Conservation (phyloP, 2,329 filamentous ascomycete species). For the Chrysoporthe puriensis region DNA sequence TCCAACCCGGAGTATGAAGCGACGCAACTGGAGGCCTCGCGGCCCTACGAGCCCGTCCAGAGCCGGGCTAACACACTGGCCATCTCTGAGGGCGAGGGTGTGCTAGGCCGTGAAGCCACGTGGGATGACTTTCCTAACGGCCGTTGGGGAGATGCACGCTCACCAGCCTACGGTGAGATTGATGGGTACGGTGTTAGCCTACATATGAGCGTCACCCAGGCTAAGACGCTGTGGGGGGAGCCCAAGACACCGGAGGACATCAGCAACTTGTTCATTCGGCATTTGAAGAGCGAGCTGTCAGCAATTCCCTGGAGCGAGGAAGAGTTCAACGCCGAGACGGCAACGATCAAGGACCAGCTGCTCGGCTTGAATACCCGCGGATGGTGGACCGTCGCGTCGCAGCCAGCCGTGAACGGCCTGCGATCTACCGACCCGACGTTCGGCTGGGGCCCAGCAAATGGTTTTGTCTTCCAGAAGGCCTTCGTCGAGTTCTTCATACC, state of each 20-base stretch:
- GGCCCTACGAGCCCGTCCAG: slow-evolving; percentile 75
- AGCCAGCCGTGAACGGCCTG: slow-evolving; percentile 89
- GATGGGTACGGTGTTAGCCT: slow-evolving; percentile 98
- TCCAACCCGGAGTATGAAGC: slow-evolving; percentile 70
- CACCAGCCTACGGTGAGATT: slow-evolving; percentile 92
- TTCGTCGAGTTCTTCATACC: slow-evolving; percentile 97
- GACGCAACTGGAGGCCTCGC: slow-evolving; percentile 74
- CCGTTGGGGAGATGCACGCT: slow-evolving; percentile 90
- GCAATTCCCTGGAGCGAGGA: slow-evolving; percentile 96
- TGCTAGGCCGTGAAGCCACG: slow-evolving; percentile 88
- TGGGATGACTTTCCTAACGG: slow-evolving; percentile 99
- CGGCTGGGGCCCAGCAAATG: slow-evolving; percentile 90
- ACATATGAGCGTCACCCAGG: slow-evolving; percentile 85
- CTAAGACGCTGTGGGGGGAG: slow-evolving; percentile 82
- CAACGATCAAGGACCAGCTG: slow-evolving; percentile 76
- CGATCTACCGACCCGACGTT: slow-evolving; percentile 77
- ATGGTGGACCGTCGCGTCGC: slow-evolving; percentile 96
- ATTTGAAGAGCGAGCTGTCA: slow-evolving; percentile 77
- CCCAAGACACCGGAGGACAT: slow-evolving; percentile 74
- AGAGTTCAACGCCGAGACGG: slow-evolving; percentile 80
- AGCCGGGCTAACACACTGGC: slow-evolving; percentile 83
- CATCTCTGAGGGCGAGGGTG: slow-evolving; percentile 91
- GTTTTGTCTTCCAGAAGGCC: slow-evolving; percentile 97
- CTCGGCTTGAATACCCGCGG: slow-evolving; percentile 76
- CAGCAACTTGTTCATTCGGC: slow-evolving; percentile 76